phyloP scores from a whole-genome alignment of 768 basidiomycete species.

The Naematelia encephala region DNA sequence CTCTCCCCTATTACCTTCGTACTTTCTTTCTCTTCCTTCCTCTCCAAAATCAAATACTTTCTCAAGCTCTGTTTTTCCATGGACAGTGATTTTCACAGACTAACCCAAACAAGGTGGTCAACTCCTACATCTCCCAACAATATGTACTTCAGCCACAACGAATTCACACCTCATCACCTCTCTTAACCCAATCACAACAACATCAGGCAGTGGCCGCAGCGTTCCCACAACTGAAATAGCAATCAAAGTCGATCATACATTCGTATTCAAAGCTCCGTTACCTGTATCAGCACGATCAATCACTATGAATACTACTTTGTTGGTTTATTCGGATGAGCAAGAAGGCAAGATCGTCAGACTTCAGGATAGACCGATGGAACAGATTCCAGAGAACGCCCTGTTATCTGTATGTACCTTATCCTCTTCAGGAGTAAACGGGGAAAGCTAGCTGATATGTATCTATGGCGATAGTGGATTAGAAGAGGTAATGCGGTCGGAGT shows the following conservation, averaged over 20 bases:
- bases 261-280: constrained; percentile 37
- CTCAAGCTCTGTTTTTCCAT: too few species aligned
- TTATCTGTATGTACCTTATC: constrained; percentile 1
- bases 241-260: constrained; percentile 36
- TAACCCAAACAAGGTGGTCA: constrained; percentile 40
- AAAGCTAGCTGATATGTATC: constrained; percentile 45
- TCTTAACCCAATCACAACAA: constrained; percentile 12
- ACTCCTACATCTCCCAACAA: constrained; percentile 40
- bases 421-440: constrained; percentile 40
- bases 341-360: constrained; percentile 43
- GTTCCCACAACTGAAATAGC: constrained; percentile 27
- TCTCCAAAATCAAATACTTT: too few species aligned
- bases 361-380: constrained; percentile 41
- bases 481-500: constrained; percentile 41
- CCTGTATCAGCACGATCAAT: constrained; percentile 24
- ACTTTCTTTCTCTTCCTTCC: too few species aligned
- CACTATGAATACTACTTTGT: constrained; percentile 39
- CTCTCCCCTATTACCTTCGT: too few species aligned
- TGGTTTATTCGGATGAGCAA: constrained; percentile 25
- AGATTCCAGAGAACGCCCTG: constrained; percentile 41
- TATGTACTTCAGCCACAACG: constrained; percentile 33
- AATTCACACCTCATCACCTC: constrained; percentile 30
- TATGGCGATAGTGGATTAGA: constrained; percentile 35
- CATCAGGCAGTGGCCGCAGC: constrained; percentile 9
- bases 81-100: too few species aligned